Conservation (phyloP, 75 land plant species). For the Chamaecyparis obtusa region DNA sequence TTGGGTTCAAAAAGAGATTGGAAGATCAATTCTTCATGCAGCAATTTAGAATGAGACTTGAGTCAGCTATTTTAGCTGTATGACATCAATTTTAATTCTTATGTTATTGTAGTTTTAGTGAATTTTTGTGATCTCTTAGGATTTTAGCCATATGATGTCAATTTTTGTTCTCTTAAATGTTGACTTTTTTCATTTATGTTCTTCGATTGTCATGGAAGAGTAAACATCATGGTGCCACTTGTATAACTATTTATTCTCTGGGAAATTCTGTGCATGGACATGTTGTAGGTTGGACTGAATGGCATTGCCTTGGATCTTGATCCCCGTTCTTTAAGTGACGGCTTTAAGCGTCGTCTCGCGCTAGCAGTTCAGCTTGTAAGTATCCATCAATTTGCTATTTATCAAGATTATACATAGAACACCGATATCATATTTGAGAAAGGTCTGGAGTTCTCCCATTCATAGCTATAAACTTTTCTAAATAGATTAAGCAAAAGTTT, state of each 20-base stretch:
- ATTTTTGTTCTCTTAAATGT: not conserved
- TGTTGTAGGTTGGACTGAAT: slow-evolving; percentile 74
- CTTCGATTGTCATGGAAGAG: not conserved
- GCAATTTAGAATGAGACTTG: slow-evolving; percentile 62
- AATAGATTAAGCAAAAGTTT: not conserved
- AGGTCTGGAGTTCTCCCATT: not conserved
- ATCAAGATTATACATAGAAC: not conserved
- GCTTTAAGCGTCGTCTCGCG: slow-evolving; percentile 96
- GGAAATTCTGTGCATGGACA: not conserved
- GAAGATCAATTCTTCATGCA: slow-evolving; percentile 52
- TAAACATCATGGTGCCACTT: not conserved
- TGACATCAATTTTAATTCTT: not conserved
- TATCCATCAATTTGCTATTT: not conserved
- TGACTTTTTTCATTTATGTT: not conserved
- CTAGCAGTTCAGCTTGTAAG: slow-evolving; percentile 91
- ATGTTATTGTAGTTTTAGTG: slow-evolving; percentile 1
- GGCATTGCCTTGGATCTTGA: slow-evolving; percentile 77
- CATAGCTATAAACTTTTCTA: not conserved
- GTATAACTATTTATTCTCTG: not conserved
- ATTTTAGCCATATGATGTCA: not conserved
- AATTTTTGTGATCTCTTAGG: not conserved
- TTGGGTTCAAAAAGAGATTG: slow-evolving; percentile 83
- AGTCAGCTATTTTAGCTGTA: slow-evolving; percentile 79
- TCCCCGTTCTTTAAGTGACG: slow-evolving; percentile 95
- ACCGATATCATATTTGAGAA: slow-evolving; percentile 1